Conservation (phyloP, 2,329 filamentous ascomycete species). For the Penicillium rolfsii region DNA sequence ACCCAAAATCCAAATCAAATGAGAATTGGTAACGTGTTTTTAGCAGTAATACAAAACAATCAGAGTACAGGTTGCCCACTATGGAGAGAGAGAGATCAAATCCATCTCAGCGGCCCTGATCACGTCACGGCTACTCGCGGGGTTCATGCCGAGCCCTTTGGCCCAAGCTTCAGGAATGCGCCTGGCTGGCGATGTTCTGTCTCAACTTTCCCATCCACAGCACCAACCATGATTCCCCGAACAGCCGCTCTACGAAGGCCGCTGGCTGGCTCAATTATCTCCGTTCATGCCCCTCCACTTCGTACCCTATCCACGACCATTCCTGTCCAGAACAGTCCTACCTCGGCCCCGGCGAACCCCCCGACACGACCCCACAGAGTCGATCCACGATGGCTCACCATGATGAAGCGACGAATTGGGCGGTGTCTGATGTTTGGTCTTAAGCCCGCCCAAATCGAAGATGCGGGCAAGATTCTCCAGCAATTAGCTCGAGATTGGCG, state of each 20-base stretch:
- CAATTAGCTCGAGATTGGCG: conserved; percentile 70
- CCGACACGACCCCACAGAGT: conserved; percentile 35
- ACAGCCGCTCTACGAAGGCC: conserved; percentile 24
- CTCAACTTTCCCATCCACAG: conserved; percentile 14
- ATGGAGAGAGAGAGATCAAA: neutral
- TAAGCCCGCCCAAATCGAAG: conserved; percentile 57
- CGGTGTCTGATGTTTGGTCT: conserved; percentile 77
- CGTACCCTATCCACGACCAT: conserved; percentile 30
- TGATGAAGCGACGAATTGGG: conserved; percentile 68
- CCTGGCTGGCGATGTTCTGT: conserved; percentile 11
- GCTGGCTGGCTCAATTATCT: conserved; percentile 20
- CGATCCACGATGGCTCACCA: conserved; percentile 69
- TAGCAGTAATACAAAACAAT: too few relatives aligned
- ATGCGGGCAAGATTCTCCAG: conserved; percentile 63
- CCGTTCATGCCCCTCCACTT: neutral
- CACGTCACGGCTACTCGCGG: conserved; percentile 16
- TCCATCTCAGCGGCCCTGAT: neutral
- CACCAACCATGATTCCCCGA: conserved; percentile 30
- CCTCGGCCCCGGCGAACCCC: conserved; percentile 17
- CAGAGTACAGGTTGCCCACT: neutral
- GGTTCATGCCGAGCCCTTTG: conserved; percentile 22
- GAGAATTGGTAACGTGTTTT: neutral
- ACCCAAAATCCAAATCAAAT: neutral
- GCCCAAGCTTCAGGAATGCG: conserved; percentile 22
- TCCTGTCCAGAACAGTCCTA: conserved; percentile 21